These are phyloP conservation scores for Tuber microsphaerosporum DNA, from an alignment of 495 filamentous ascomycete species.

Conservation along the genomic window DNA sequence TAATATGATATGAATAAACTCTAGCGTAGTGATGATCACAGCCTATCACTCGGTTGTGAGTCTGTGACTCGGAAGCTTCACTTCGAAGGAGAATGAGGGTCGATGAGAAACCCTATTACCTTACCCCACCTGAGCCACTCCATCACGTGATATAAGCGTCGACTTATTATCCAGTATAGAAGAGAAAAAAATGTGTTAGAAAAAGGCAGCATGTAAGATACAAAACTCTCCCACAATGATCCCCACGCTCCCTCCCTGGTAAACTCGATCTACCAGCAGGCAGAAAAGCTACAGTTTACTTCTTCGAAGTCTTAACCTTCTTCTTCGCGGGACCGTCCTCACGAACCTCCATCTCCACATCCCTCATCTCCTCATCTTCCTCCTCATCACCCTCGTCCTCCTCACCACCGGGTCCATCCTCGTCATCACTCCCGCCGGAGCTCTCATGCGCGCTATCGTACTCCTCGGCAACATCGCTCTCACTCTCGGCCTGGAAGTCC, in stretches of 20 bases:
- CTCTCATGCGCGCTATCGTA: constrained; percentile 87
- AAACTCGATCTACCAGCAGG: background rate
- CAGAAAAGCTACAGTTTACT: constrained; percentile 9
- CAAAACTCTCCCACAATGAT: background rate
- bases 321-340: constrained; percentile 40
- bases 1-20: background rate
- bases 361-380: constrained; percentile 40
- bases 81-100: background rate
- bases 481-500: constrained; percentile 84
- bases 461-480: constrained; percentile 94
- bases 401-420: constrained; percentile 46
- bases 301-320: constrained; percentile 41
- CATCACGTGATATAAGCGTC: background rate
- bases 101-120: background rate
- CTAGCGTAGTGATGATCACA: background rate
- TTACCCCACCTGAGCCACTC: background rate
- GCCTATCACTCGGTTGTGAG: background rate
- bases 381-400: constrained; percentile 51
- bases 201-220: background rate
- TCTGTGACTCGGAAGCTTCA: background rate
- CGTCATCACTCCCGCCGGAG: constrained; percentile 62
- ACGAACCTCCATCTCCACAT: constrained; percentile 22
- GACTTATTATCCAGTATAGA: background rate
- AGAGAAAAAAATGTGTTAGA: background rate
- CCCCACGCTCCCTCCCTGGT: background rate